Evolutionary conservation across 331 rosid genomes (phyloP).

Genomic region (Quercus tomentella): DNA sequence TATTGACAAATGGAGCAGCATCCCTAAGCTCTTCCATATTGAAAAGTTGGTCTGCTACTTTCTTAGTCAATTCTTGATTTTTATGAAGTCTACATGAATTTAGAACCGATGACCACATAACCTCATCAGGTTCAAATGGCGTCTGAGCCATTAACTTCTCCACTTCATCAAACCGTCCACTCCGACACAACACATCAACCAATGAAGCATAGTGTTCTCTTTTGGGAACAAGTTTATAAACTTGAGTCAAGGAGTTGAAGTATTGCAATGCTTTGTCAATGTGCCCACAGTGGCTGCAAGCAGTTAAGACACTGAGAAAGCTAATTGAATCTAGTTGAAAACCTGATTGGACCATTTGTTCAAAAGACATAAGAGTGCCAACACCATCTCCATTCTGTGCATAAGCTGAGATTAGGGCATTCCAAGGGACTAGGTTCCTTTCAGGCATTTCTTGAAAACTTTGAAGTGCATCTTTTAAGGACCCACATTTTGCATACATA

Average conservation of each 20-base stretch:
- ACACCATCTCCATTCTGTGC: constrained; percentile 72
- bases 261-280: constrained; percentile 67
- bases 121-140: constrained; percentile 72
- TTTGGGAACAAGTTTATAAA: constrained; percentile 45
- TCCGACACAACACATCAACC: constrained; percentile 68
- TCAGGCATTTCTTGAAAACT: constrained; percentile 78
- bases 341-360: constrained; percentile 65
- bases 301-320: constrained; percentile 59
- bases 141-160: constrained; percentile 56
- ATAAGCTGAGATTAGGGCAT: constrained; percentile 74
- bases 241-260: constrained; percentile 49
- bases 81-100: constrained; percentile 36
- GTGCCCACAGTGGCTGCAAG: constrained; percentile 89
- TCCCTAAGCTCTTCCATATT: no score
- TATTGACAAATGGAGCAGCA: no score
- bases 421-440: constrained; percentile 71
- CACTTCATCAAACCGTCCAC: constrained; percentile 58
- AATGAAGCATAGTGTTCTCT: constrained; percentile 70
- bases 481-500: constrained; percentile 95
- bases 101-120: constrained; percentile 73
- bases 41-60: no score
- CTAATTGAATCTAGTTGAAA: constrained; percentile 62
- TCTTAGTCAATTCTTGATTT: no score
- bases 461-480: constrained; percentile 57
- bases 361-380: constrained; percentile 46